Percentiles rank a stretch among this genome's conserved stretches.
Conservation (phyloP, 441 rosid species). For the Melastoma candidum region DNA sequence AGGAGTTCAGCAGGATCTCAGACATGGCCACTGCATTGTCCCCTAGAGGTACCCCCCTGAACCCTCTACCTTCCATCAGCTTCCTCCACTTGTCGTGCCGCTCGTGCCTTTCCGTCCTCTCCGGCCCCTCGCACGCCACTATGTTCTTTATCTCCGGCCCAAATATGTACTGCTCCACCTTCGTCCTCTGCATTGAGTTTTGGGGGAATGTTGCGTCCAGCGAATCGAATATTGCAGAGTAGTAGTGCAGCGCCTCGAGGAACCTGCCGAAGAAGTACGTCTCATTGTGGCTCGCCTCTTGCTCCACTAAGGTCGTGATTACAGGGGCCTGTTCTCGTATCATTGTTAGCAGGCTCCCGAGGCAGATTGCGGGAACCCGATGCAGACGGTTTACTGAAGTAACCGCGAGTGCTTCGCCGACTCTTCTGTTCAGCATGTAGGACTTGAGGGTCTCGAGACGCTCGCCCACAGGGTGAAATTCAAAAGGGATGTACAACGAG, state of each 20-base stretch:
- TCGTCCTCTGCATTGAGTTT: slow-evolving; percentile 44
- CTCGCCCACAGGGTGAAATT: slow-evolving; percentile 45
- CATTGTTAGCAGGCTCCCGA: slow-evolving; percentile 25
- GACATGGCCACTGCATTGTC: slow-evolving; percentile 55
- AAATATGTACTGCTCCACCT: slow-evolving; percentile 52
- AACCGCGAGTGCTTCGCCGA: slow-evolving; percentile 55
- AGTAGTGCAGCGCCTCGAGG: slow-evolving; percentile 57
- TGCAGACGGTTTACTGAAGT: slow-evolving; percentile 47
- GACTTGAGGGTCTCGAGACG: slow-evolving; percentile 40
- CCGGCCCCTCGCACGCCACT: slow-evolving; percentile 47
- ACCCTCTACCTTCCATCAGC: slow-evolving; percentile 56
- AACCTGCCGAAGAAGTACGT: slow-evolving; percentile 49
- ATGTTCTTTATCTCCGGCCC: slow-evolving; percentile 57
- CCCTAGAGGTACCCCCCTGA: slow-evolving; percentile 37
- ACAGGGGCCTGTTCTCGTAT: slow-evolving; percentile 56
- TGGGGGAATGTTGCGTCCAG: slow-evolving; percentile 46
- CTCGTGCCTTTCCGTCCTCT: slow-evolving; percentile 33
- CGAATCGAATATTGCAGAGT: slow-evolving; percentile 50
- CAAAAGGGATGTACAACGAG: slow-evolving; percentile 45
- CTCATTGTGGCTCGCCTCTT: slow-evolving; percentile 63
- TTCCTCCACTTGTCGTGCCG: slow-evolving; percentile 62
- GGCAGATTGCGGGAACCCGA: slow-evolving; percentile 25
- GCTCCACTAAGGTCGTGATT: slow-evolving; percentile 42
- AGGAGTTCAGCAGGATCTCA: slow-evolving; percentile 38
- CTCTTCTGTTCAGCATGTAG: slow-evolving; percentile 45